Percentiles rank a stretch among this genome's conserved stretches.
phyloP scores from a whole-genome alignment of 345 rosid genomes.

The Arabidopsis thaliana region DNA sequence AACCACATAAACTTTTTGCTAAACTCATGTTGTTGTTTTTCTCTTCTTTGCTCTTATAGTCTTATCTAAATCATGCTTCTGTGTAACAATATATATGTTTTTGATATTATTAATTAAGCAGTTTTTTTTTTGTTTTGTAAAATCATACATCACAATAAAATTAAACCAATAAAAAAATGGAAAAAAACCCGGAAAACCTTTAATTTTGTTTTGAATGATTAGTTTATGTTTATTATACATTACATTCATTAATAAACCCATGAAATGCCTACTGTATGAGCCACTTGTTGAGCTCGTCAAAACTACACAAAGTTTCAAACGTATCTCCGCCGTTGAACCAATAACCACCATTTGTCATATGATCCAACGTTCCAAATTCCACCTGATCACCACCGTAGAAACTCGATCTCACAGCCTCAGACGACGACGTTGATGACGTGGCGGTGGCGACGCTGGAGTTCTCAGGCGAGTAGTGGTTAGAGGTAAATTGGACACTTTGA shows the following conservation, averaged over 20 bases:
- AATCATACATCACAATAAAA: no score
- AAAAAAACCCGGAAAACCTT: no score
- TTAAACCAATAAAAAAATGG: no score
- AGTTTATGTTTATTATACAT: neutral
- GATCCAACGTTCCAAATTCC: slow-evolving; percentile 25
- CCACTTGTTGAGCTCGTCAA: slow-evolving; percentile 37
- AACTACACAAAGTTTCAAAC: slow-evolving; percentile 20
- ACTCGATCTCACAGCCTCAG: slow-evolving; percentile 27
- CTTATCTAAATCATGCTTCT: neutral
- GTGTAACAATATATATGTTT: no score
- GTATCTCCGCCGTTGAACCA: neutral
- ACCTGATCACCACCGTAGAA: slow-evolving; percentile 5
- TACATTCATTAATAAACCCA: neutral
- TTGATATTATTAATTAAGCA: no score
- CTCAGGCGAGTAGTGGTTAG: slow-evolving; percentile 20
- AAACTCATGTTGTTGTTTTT: no score
- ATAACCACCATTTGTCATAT: slow-evolving; percentile 6
- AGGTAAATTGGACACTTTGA: neutral
- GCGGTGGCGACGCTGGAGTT: slow-evolving; percentile 18
- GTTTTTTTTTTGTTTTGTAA: no score
- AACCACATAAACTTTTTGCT: no score
- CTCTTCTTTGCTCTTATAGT: neutral
- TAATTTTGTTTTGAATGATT: neutral
- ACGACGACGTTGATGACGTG: slow-evolving; percentile 12
- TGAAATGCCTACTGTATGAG: slow-evolving; percentile 16